These are phyloP conservation scores for Penicillium antarcticum DNA, from an alignment of 495 filamentous ascomycete genomes.

Conservation along the genomic window DNA sequence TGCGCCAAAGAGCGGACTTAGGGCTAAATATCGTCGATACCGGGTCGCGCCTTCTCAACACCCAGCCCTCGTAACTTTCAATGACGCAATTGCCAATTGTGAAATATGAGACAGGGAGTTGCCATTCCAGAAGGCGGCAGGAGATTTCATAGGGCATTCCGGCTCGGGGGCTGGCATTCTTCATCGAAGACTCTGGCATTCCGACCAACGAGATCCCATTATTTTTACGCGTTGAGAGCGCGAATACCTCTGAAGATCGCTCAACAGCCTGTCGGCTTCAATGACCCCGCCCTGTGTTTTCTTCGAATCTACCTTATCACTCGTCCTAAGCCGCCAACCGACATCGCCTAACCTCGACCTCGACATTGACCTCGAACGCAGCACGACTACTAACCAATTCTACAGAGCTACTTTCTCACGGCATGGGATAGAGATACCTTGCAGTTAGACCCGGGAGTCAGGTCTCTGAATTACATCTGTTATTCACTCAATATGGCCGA, in stretches of 20 bases:
- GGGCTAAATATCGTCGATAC: background rate
- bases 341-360: background rate
- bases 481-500: constrained; percentile 20
- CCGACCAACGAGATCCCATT: constrained; percentile 21
- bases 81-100: constrained; percentile 3
- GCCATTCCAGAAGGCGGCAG: constrained; percentile 28
- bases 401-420: constrained; percentile 9
- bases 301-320: constrained; percentile 3
- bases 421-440: constrained; percentile 16
- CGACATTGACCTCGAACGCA: constrained; percentile 3
- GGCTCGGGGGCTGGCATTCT: constrained; percentile 30
- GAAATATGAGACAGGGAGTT: background rate
- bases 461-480: background rate
- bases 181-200: constrained; percentile 31
- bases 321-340: background rate
- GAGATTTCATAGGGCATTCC: constrained; percentile 23
- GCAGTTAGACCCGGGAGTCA: constrained; percentile 17
- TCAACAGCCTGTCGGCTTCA: background rate
- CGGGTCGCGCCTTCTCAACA: constrained; percentile 6
- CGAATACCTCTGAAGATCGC: background rate
- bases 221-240: constrained; percentile 29
- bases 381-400: background rate
- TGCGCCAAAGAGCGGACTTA: too few relatives aligned
- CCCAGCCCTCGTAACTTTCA: background rate
- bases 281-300: constrained; percentile 12